phyloP scores from a whole-genome alignment of 148 eudicot genomes.

The Rhododendron henanense region DNA sequence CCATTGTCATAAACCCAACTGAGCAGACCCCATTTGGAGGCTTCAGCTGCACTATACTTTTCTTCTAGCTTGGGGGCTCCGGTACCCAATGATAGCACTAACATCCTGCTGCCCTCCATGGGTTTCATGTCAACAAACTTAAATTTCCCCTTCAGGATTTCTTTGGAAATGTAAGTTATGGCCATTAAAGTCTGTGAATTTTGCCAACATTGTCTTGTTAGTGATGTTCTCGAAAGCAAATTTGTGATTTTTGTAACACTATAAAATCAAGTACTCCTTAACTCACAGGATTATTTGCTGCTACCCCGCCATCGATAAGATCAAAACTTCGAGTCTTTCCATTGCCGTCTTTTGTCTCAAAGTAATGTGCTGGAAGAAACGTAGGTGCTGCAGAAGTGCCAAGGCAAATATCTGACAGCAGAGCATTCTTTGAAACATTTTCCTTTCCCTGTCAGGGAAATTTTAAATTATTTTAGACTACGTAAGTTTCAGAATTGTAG shows the following conservation, averaged over 20 bases:
- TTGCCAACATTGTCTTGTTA: not conserved
- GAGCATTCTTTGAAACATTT: constrained; percentile 26
- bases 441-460: constrained; percentile 19
- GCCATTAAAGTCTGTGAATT: constrained; percentile 28
- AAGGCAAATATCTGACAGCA: constrained; percentile 38
- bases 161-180: constrained; percentile 22
- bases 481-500: not conserved
- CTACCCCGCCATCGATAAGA: constrained; percentile 55
- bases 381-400: constrained; percentile 55
- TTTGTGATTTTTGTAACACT: not conserved
- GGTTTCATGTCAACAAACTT: constrained; percentile 17
- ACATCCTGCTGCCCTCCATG: constrained; percentile 15
- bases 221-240: not conserved
- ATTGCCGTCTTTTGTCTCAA: constrained; percentile 24
- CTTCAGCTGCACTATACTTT: constrained; percentile 24
- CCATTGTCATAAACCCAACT: constrained; percentile 30
- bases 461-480: not conserved
- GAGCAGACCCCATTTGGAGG: constrained; percentile 32
- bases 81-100: constrained; percentile 38
- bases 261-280: not conserved
- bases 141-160: constrained; percentile 20
- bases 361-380: constrained; percentile 37
- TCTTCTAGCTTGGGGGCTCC: constrained; percentile 24
- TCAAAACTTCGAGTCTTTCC: constrained; percentile 23
- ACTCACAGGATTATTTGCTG: constrained; percentile 48